These are phyloP conservation scores for Aspergillus sp. DNA, from an alignment of 2,329 filamentous ascomycete species.

Conservation along the genomic window DNA sequence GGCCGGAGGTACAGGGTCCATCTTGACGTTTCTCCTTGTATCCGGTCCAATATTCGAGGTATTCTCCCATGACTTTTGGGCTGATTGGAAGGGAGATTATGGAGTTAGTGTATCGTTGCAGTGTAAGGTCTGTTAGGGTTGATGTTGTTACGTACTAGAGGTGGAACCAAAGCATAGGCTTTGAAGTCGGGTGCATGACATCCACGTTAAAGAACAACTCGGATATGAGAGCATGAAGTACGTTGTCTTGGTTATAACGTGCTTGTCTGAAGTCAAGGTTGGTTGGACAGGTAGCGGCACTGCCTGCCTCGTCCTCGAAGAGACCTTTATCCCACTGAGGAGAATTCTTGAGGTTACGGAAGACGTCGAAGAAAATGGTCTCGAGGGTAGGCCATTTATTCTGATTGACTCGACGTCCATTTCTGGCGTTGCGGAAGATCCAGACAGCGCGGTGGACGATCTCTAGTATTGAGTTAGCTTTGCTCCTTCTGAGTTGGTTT, in stretches of 20 bases:
- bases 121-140: too few relatives aligned
- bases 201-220: conserved; percentile 24
- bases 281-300: not conserved
- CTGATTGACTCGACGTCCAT: conserved; percentile 23
- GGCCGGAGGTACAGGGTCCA: conserved; percentile 22
- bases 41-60: conserved; percentile 31
- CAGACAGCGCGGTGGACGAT: conserved; percentile 22
- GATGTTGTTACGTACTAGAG: too few relatives aligned
- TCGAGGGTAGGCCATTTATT: conserved; percentile 26
- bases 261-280: conserved; percentile 12
- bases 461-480: conserved; percentile 16
- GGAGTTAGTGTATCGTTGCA: not conserved
- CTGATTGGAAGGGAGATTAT: conserved; percentile 5
- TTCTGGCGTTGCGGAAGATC: conserved; percentile 24
- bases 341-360: conserved; percentile 25
- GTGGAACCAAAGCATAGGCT: too few relatives aligned
- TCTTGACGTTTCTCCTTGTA: conserved; percentile 27
- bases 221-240: conserved; percentile 28
- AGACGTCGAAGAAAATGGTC: conserved; percentile 28
- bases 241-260: conserved; percentile 22
- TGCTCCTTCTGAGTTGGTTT: not conserved
- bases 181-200: conserved; percentile 2
- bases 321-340: conserved; percentile 23
- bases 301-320: conserved; percentile 21
- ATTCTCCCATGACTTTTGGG: conserved; percentile 17